Conservation (phyloP, 768 basidiomycete species). For the Mycena filopes region DNA sequence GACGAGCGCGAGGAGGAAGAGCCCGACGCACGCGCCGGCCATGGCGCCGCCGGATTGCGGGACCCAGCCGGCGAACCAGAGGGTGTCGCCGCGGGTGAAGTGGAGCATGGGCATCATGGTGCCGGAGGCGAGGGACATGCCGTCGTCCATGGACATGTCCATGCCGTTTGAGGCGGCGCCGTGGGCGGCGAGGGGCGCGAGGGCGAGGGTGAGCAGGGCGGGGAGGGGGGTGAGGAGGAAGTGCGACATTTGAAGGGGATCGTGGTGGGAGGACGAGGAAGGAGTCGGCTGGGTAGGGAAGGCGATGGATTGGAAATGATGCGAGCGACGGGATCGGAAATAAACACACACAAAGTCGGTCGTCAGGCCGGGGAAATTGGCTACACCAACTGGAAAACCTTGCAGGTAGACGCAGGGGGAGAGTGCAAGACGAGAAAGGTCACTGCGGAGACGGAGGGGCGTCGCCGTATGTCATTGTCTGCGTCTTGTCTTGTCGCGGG, state of each 20-base stretch:
- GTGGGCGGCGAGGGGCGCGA: background rate
- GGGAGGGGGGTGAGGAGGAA: background rate
- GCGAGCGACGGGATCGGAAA: background rate
- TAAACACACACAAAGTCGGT: background rate
- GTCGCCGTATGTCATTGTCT: too few relatives aligned
- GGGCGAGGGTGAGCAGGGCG: background rate
- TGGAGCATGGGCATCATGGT: slow-evolving; percentile 73
- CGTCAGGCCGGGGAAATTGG: background rate
- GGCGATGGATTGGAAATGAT: background rate
- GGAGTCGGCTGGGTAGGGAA: background rate
- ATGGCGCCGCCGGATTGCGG: slow-evolving; percentile 71
- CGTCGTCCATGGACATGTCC: slow-evolving; percentile 64
- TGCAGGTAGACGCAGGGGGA: background rate
- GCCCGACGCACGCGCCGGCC: slow-evolving; percentile 78
- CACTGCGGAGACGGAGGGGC: too few relatives aligned
- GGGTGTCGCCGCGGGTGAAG: slow-evolving; percentile 68
- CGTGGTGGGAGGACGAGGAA: background rate
- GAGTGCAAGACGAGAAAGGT: too few relatives aligned
- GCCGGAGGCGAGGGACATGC: slow-evolving; percentile 58
- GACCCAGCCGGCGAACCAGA: slow-evolving; percentile 79
- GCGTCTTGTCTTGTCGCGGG: too few relatives aligned
- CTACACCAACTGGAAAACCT: background rate
- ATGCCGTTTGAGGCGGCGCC: slow-evolving; percentile 57
- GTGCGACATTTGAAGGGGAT: background rate
- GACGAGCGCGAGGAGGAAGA: slow-evolving; percentile 78